Evolutionary conservation across 2,329 filamentous ascomycete genomes (phyloP).

Genomic region (Colletotrichum sp.): DNA sequence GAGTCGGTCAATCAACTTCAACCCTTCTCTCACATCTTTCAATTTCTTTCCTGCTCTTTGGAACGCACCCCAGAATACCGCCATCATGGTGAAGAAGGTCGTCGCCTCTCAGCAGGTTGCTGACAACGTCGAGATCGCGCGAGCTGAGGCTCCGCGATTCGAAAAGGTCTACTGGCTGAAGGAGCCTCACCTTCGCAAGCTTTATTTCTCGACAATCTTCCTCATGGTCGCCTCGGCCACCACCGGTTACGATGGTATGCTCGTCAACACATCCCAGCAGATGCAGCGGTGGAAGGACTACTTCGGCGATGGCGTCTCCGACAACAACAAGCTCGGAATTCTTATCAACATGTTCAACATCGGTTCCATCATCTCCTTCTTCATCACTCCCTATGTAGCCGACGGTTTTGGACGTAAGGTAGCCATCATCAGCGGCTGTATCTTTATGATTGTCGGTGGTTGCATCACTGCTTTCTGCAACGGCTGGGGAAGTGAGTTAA

Average conservation of each 20-base stretch:
- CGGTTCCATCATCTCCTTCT: constrained; percentile 52
- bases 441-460: constrained; percentile 51
- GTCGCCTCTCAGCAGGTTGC: constrained; percentile 22
- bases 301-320: constrained; percentile 47
- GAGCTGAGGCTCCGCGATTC: constrained; percentile 53
- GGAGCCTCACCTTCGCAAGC: constrained; percentile 60
- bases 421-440: constrained; percentile 47
- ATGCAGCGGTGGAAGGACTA: constrained; percentile 58
- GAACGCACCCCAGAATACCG: neutral
- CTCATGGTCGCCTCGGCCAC: constrained; percentile 66
- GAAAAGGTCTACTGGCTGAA: constrained; percentile 61
- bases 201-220: constrained; percentile 58
- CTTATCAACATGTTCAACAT: constrained; percentile 60
- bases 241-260: constrained; percentile 67
- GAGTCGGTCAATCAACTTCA: constrained; percentile 15
- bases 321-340: constrained; percentile 50
- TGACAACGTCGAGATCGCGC: constrained; percentile 41
- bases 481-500: constrained; percentile 45
- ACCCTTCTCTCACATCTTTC: neutral
- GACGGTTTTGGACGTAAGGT: constrained; percentile 48
- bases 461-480: constrained; percentile 47
- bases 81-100: constrained; percentile 18
- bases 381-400: constrained; percentile 50
- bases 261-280: constrained; percentile 65
- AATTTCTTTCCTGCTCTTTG: neutral